These are phyloP conservation scores for Chenopodium berlandieri DNA, from an alignment of 148 eudicot genomes.

Conservation along the genomic window DNA sequence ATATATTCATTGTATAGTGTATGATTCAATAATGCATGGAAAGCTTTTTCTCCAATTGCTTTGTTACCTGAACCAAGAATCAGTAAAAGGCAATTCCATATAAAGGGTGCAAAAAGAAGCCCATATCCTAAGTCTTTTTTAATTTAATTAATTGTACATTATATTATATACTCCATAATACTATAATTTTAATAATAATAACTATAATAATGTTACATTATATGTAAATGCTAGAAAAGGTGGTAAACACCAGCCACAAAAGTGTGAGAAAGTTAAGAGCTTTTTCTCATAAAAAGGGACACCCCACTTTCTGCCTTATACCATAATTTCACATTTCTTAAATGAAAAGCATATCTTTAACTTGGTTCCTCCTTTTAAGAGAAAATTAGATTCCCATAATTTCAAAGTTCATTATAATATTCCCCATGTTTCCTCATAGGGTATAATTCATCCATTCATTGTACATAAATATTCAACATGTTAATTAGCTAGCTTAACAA, in stretches of 20 bases:
- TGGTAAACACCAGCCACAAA: constrained; percentile 34
- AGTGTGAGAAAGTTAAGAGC: constrained; percentile 41
- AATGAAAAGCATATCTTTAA: constrained; percentile 28
- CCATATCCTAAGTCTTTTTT: neutral
- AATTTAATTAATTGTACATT: neutral
- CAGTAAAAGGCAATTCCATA: constrained; percentile 12
- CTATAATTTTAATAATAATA: no score
- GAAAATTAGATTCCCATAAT: constrained; percentile 17
- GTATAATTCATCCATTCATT: neutral
- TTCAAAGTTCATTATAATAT: constrained; percentile 6
- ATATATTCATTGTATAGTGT: neutral
- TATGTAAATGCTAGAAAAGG: constrained; percentile 1
- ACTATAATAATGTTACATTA: no score
- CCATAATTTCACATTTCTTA: constrained; percentile 16
- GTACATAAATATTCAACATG: neutral
- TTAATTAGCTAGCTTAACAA: neutral
- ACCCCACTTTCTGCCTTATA: constrained; percentile 58
- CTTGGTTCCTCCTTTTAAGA: constrained; percentile 55
- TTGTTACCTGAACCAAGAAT: constrained; percentile 28
- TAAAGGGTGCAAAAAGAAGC: constrained; percentile 20
- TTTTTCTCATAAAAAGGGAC: constrained; percentile 65
- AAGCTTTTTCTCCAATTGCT: neutral
- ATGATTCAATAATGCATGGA: constrained; percentile 22
- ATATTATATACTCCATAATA: no score
- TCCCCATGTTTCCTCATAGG: constrained; percentile 4